These are phyloP conservation scores for Trypanosomatidae sp. DNA, from an alignment of 208 protist species.

Conservation along the genomic window DNA sequence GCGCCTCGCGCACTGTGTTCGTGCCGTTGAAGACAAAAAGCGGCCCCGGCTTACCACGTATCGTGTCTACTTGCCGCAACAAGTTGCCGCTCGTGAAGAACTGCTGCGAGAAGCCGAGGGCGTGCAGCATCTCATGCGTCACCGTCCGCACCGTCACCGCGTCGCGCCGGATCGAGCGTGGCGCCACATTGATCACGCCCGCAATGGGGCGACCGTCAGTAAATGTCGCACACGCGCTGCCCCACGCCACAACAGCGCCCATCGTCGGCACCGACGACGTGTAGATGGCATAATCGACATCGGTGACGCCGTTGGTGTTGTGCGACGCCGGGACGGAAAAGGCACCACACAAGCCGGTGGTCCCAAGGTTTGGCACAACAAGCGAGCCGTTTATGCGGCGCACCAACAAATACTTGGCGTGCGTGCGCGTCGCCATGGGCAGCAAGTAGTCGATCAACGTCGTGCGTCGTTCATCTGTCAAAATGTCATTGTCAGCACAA, in stretches of 20 bases:
- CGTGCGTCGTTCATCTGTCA: conserved; percentile 14
- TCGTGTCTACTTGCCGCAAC: neutral
- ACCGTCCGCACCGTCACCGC: conserved; percentile 8
- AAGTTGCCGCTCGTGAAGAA: conserved; percentile 7
- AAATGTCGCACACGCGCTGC: conserved; percentile 17
- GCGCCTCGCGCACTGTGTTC: conserved; percentile 14
- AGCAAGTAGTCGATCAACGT: conserved; percentile 13
- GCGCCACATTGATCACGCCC: conserved; percentile 33
- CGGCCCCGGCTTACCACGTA: conserved; percentile 21
- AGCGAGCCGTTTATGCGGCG: conserved; percentile 4
- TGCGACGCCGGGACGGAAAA: conserved; percentile 34
- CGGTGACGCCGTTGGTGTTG: conserved; percentile 13
- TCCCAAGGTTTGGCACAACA: neutral
- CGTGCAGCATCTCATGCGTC: conserved; percentile 76
- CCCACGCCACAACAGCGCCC: conserved; percentile 15
- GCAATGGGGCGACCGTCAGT: conserved; percentile 9
- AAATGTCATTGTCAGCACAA: conserved; percentile 12
- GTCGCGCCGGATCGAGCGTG: conserved; percentile 9
- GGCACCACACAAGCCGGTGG: conserved; percentile 7
- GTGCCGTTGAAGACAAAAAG: conserved; percentile 13
- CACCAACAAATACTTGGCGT: conserved; percentile 36
- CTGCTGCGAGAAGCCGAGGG: conserved; percentile 45
- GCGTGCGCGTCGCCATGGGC: conserved; percentile 20
- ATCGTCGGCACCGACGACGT: conserved; percentile 18
- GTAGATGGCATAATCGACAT: conserved; percentile 58